These are phyloP conservation scores for Hemisphaericaspora lyxosophila DNA, from an alignment of 1,139 yeast species.

Conservation along the genomic window DNA sequence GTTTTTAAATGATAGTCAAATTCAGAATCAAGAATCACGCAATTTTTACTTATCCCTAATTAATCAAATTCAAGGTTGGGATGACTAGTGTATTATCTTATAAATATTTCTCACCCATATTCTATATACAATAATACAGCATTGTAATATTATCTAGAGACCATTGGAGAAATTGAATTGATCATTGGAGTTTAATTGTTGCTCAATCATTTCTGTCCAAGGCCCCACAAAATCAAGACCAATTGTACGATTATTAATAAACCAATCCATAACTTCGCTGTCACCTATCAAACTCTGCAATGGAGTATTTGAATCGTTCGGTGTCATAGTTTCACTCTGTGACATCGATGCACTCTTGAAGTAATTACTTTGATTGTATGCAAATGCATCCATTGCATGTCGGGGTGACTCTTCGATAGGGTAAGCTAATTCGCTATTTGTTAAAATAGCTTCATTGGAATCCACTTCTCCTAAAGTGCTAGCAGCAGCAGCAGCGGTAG, in stretches of 20 bases:
- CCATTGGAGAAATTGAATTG: slow-evolving; percentile 32
- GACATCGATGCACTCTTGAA: slow-evolving; percentile 1
- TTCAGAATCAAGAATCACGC: slow-evolving; percentile 7
- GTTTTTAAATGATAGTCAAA: slow-evolving; percentile 1
- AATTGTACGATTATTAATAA: slow-evolving; percentile 59
- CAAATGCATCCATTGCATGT: slow-evolving; percentile 9
- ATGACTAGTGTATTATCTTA: slow-evolving; percentile 4
- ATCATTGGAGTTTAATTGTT: slow-evolving; percentile 43
- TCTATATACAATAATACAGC: neutral
- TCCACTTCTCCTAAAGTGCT: neutral
- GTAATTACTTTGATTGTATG: slow-evolving; percentile 7
- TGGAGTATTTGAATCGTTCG: slow-evolving; percentile 13
- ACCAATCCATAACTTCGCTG: slow-evolving; percentile 70
- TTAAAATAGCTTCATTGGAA: slow-evolving; percentile 1
- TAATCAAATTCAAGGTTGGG: slow-evolving; percentile 14
- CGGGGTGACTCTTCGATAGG: slow-evolving; percentile 3
- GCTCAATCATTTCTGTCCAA: slow-evolving; percentile 84
- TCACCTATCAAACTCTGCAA: slow-evolving; percentile 35
- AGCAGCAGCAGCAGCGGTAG: neutral
- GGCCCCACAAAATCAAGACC: slow-evolving; percentile 89
- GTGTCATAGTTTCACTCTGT: slow-evolving; percentile 11
- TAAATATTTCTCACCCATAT: neutral
- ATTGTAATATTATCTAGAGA: slow-evolving; percentile 3
- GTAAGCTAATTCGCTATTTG: slow-evolving; percentile 3
- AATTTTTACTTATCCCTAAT: slow-evolving; percentile 8